Evolutionary conservation across 192 early-diverging fungal species (phyloP), one percentile per base, ranked within the genome.

Genomic region (Coemansia sp.): DNA sequence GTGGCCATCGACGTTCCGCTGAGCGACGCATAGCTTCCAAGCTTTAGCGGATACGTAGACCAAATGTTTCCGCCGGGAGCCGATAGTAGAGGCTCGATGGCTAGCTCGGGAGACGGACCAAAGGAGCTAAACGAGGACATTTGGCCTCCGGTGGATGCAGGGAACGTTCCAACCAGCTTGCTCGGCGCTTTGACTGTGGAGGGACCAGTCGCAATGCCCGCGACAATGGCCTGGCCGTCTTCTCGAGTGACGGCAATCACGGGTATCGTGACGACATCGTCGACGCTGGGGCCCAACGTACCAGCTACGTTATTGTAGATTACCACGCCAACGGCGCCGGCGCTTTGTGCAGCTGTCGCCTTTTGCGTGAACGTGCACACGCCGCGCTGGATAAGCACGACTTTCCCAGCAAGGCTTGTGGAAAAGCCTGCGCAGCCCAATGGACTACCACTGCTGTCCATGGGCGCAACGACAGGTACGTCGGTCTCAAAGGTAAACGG

Each of bases 1-100:
- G 86, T 81, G 5, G 94, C 85, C 94, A 96, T 94, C 27, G 90
- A 92, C 10, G 94, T 94, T 19, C 93, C 94, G 19, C 87, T 85
- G n/a, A 83, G 39, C 19, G 82, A 64, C 25, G 67, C 67, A 14
- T 84, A 87, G 25, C 53, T 25, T 25, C 85, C 83, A 40, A 67
- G 42, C 40, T 68, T 74, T 9, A 74, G 24, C 12, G 77, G 87
- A 58, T 74, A 88, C 17, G 88, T 87, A 14, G 91, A 91, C 54
- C 79, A 87, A 32, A 92, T 91, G 47, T 86, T 77, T 19, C 88
- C 89, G 15, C 91, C 91, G 12, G 91, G 91, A 1, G 86, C 91
- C 11, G 76, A 84, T 3, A 91, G 59, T 39, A 88, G 83, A 2
- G 89, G 89, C 25, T 84, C 85, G 46, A 90, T 73, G 22, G 67